phyloP scores from a whole-genome alignment of 108 stramenopile species.

The Nannochloropsis granulata region DNA sequence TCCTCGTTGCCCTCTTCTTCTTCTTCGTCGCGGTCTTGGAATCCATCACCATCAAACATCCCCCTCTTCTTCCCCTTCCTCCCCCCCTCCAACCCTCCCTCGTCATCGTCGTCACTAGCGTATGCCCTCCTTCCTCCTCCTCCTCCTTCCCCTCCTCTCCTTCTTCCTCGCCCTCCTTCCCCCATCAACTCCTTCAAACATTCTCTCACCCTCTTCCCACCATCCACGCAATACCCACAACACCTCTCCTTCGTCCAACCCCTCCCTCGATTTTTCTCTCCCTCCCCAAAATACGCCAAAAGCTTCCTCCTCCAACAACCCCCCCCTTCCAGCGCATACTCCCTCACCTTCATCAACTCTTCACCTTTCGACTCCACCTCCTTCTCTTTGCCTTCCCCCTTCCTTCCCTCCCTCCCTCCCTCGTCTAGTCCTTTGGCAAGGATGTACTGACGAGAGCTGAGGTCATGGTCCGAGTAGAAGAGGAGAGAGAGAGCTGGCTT shows the following conservation, averaged over 20 bases:
- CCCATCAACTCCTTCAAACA: neutral
- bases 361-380: neutral
- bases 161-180: neutral
- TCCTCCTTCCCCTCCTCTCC: neutral
- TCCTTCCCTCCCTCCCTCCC: neutral
- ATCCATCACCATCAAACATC: neutral
- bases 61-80: neutral
- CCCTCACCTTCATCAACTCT: neutral
- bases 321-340: neutral
- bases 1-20: neutral
- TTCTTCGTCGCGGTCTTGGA: neutral
- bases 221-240: neutral
- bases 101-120: neutral
- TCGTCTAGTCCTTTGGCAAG: neutral
- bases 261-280: too few species aligned
- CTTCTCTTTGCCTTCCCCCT: neutral
- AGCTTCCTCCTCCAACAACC: neutral
- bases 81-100: neutral
- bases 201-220: neutral
- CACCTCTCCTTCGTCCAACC: neutral
- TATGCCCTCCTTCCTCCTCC: neutral
- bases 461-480: constrained; percentile 2
- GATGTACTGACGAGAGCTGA: neutral
- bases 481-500: neutral
- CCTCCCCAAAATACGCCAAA: constrained; percentile 6